These are phyloP conservation scores for Diphasiastrum complanatum DNA, from an alignment of 83 land plant species.

Conservation along the genomic window DNA sequence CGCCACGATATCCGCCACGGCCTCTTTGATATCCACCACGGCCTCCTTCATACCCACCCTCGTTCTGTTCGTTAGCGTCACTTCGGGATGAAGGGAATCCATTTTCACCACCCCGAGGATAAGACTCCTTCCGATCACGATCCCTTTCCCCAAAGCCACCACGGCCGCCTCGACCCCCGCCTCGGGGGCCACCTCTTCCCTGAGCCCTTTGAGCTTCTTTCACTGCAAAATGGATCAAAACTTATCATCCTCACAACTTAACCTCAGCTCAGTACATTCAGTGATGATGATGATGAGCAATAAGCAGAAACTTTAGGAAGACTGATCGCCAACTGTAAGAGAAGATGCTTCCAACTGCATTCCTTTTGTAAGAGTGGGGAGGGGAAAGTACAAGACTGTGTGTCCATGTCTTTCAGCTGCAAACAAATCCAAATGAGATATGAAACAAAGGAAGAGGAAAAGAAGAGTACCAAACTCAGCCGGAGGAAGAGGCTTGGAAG, in stretches of 20 bases:
- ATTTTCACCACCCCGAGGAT: not conserved
- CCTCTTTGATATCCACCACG: not conserved
- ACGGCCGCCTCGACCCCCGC: constrained; percentile 8
- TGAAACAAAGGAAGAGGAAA: too few relatives aligned
- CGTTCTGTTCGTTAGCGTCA: not conserved
- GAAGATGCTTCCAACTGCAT: too few relatives aligned
- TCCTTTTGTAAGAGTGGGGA: too few relatives aligned
- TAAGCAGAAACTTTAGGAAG: not conserved
- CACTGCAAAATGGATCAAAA: not conserved
- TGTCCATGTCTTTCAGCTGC: too few relatives aligned
- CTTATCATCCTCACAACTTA: not conserved
- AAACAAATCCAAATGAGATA: too few relatives aligned
- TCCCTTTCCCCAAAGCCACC: not conserved
- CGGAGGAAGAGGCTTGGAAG: constrained; percentile 16
- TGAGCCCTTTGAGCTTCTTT: constrained; percentile 12
- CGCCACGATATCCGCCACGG: not conserved
- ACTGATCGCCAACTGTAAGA: too few relatives aligned
- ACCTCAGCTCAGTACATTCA: not conserved
- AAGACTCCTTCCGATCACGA: not conserved
- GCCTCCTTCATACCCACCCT: not conserved
- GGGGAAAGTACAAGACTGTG: too few relatives aligned
- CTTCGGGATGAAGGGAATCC: not conserved
- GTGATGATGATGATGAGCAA: not conserved
- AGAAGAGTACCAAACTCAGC: constrained; percentile 13
- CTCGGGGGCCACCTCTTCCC: constrained; percentile 14